These are phyloP conservation scores for Oryza meridionalis DNA, from an alignment of 176 grass and related monocot genomes.

Conservation along the genomic window DNA sequence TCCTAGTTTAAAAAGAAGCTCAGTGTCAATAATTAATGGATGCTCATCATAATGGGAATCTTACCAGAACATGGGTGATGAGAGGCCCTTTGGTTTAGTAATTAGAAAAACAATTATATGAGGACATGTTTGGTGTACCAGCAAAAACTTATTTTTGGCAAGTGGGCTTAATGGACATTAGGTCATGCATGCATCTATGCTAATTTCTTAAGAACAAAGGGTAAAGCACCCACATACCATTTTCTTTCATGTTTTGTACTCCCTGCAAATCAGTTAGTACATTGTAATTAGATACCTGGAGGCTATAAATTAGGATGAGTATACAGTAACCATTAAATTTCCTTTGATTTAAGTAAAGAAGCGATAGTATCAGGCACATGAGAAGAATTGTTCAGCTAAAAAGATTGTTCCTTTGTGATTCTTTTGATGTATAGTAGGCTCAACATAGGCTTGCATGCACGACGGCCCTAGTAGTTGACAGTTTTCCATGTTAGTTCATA, in stretches of 20 bases:
- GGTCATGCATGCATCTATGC: background rate
- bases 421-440: background rate
- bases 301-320: background rate
- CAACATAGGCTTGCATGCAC: background rate
- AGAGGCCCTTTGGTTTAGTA: background rate
- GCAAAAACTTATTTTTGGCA: constrained; percentile 19
- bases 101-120: background rate
- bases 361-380: background rate
- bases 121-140: constrained; percentile 7
- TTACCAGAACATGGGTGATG: constrained; percentile 15
- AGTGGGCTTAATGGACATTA: background rate
- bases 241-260: background rate
- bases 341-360: background rate
- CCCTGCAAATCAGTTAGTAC: background rate
- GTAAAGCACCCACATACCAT: background rate
- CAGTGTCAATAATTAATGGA: background rate
- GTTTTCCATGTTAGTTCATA: background rate
- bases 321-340: background rate
- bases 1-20: background rate
- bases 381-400: background rate
- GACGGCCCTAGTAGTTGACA: constrained; percentile 3
- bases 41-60: constrained; percentile 18
- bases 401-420: background rate
- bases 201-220: background rate
- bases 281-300: background rate